Percentiles rank a stretch among this genome's conserved stretches.
Evolutionary conservation across 768 basidiomycete genomes (phyloP).

Genomic region (Tulasnella sp.): DNA sequence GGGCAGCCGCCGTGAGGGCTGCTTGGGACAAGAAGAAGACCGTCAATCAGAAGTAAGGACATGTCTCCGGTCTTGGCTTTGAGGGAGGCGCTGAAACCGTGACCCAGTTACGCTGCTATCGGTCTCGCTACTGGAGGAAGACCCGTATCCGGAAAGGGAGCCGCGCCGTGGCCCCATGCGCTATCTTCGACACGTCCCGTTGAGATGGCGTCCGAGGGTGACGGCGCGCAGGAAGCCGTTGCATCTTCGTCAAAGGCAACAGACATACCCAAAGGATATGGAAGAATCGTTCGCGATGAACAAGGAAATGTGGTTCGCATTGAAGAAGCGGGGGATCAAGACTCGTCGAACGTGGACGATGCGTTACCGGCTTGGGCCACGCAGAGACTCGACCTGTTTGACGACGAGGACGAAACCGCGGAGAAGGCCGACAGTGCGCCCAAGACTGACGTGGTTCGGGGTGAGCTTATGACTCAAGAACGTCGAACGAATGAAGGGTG

Average conservation of each 20-base stretch:
- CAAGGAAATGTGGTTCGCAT: conserved; percentile 74
- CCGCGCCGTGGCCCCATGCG: background rate
- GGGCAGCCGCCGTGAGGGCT: conserved; percentile 77
- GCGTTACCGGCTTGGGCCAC: background rate
- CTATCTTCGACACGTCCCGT: conserved; percentile 8
- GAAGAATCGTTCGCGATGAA: conserved; percentile 79
- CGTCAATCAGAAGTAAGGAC: conserved; percentile 84
- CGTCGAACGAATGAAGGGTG: conserved; percentile 31
- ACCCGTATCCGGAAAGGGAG: conserved; percentile 4
- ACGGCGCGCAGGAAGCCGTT: background rate
- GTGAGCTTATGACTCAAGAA: conserved; percentile 39
- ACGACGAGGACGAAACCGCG: conserved; percentile 38
- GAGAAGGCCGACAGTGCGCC: conserved; percentile 35
- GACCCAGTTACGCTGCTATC: conserved; percentile 42
- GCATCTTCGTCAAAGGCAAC: background rate
- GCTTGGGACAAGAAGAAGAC: conserved; percentile 89
- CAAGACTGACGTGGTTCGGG: conserved; percentile 51
- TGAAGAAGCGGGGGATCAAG: conserved; percentile 60
- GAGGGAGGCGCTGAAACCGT: background rate
- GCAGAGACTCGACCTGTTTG: conserved; percentile 33
- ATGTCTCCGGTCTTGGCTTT: background rate
- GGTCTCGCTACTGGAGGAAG: conserved; percentile 26
- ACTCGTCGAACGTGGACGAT: background rate
- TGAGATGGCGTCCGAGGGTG: background rate
- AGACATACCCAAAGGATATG: conserved; percentile 63